These are phyloP conservation scores for Hirsutella minnesotensis DNA, from an alignment of 2,329 filamentous ascomycete genomes.

Conservation along the genomic window DNA sequence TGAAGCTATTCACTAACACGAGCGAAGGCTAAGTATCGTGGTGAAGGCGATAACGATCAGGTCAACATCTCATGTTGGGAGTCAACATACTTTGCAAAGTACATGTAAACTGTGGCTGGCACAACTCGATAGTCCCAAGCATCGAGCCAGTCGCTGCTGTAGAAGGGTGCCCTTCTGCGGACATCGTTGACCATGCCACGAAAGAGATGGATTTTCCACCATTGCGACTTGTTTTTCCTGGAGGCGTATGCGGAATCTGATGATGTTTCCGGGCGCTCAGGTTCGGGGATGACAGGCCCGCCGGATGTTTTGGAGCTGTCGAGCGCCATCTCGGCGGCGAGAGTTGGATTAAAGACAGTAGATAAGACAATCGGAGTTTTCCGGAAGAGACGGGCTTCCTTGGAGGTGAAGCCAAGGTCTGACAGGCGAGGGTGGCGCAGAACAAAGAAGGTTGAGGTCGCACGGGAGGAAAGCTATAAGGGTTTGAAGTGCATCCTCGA, in stretches of 20 bases:
- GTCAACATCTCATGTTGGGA: too few relatives aligned
- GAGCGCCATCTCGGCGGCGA: background rate
- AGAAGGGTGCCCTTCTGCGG: slow-evolving; percentile 62
- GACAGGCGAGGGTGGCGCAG: too few relatives aligned
- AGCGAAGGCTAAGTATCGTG: too few relatives aligned
- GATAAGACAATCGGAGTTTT: too few relatives aligned
- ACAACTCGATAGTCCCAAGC: slow-evolving; percentile 86
- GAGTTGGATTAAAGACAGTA: too few relatives aligned
- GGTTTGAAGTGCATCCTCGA: too few relatives aligned
- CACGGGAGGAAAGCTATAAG: too few relatives aligned
- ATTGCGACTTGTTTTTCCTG: slow-evolving; percentile 20
- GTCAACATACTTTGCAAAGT: slow-evolving; percentile 86
- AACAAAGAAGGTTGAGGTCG: too few relatives aligned
- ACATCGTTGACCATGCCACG: slow-evolving; percentile 72
- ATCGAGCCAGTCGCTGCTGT: slow-evolving; percentile 72
- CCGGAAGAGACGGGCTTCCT: too few relatives aligned
- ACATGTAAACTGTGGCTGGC: slow-evolving; percentile 84
- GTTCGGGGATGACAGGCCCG: background rate
- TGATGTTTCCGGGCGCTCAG: background rate
- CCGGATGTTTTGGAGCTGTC: background rate
- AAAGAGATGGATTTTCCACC: slow-evolving; percentile 69
- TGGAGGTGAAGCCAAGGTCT: too few relatives aligned
- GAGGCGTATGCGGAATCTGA: background rate
- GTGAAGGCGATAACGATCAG: too few relatives aligned
- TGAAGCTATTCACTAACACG: background rate